Conservation (phyloP, 2,329 filamentous ascomycete species). For the Fusarium drepaniforme region DNA sequence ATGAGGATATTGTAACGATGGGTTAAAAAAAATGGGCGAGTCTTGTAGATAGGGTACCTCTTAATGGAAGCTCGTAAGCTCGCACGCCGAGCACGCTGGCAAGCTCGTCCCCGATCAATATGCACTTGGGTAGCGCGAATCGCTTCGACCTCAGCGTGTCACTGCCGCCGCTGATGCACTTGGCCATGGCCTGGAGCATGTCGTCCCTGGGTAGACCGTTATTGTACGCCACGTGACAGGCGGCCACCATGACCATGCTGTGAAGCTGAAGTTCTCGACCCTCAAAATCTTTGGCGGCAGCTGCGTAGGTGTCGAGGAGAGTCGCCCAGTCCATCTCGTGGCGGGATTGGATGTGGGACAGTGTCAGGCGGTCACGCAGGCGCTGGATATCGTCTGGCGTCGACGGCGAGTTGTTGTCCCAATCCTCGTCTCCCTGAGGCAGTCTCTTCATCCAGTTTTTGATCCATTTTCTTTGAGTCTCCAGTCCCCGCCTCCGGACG, state of each 20-base stretch:
- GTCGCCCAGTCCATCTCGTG: conserved; percentile 40
- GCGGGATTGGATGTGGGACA: conserved; percentile 35
- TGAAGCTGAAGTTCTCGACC: conserved; percentile 42
- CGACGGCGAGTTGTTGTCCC: conserved; percentile 42
- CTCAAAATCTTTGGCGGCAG: conserved; percentile 38
- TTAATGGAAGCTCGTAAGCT: conserved; percentile 43
- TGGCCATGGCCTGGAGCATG: conserved; percentile 40
- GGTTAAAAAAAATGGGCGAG: background rate
- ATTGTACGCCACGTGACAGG: conserved; percentile 40
- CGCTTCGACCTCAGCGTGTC: conserved; percentile 43
- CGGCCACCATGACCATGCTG: conserved; percentile 43
- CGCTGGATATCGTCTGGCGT: conserved; percentile 35
- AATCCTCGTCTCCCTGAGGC: conserved; percentile 44
- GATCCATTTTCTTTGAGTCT: conserved; percentile 43
- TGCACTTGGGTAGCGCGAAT: conserved; percentile 44
- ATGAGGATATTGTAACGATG: conserved; percentile 26
- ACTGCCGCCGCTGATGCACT: conserved; percentile 42
- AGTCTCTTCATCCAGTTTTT: conserved; percentile 42
- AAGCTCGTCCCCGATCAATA: conserved; percentile 43
- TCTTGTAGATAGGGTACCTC: conserved; percentile 35
- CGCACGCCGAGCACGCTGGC: conserved; percentile 38
- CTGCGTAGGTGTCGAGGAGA: conserved; percentile 41
- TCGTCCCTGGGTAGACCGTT: conserved; percentile 36
- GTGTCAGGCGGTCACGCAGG: conserved; percentile 35
- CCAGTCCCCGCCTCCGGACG: conserved; percentile 40